Evolutionary conservation across 441 rosid genomes (phyloP), one percentile per base, ranked within the genome.

Genomic region (Capsella rubella): DNA sequence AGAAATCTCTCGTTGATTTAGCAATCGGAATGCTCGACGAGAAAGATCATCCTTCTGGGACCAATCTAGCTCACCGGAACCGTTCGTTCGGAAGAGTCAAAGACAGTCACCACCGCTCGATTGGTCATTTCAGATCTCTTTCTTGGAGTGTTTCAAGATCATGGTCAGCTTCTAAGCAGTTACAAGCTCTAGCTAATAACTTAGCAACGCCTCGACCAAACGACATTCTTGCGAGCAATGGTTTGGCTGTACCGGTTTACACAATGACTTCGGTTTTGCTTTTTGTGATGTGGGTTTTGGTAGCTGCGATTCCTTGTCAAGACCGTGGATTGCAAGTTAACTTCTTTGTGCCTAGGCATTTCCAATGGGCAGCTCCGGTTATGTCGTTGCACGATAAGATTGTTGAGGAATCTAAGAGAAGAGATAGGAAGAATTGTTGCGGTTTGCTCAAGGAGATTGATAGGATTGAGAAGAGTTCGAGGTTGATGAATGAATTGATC

Each of bases 91-190:
- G 97, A 7, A 83, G 82, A 67, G 81, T 64, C 27, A 82, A 60
- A 80, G 90, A 87, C 46, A 81, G 69, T 11, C 85, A 82, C 45
- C 81, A 75, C 35, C 85, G 83, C 37, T 72, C 83, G 7, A 27
- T 84, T 1, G 90, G 87, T 7, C 97, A 90, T 78, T 92, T 87
- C 76, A 73, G 99, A 61, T 95, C 99, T 12, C 78, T 92, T 64
- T 92, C 97, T 1, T 92, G 97, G 97, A 95, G 99, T 68, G 97
- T 95, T 8, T 95, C 97, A 5, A 82, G 95, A 82, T 92, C 97
- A 0, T 95, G 97, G 97, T 95, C 97, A 2, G 97, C 97, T 3
- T 91, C 96, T 6, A 83, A 83, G 81, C 97, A 95, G 81, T 80
- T 95, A 49, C 97, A 87, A 83, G 92, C 95, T 0, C 84, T 95